Evolutionary conservation across 106 monocot genomes (phyloP).

Genomic region (Ottelia alismoides): DNA sequence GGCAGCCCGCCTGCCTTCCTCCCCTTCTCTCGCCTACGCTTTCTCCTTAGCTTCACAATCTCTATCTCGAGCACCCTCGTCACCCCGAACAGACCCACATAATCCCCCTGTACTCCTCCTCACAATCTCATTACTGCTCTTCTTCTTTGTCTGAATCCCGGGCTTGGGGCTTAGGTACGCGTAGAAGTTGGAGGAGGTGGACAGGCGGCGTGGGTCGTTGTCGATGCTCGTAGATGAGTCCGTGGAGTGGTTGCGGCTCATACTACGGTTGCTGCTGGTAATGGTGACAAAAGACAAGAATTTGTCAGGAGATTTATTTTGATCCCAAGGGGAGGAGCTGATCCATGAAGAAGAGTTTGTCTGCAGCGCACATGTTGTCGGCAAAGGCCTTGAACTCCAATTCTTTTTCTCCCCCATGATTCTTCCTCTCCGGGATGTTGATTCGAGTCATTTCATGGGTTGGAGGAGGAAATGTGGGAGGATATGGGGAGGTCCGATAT

Average conservation of each 20-base stretch:
- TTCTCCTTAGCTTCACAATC: too few species aligned
- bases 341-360: constrained; percentile 27
- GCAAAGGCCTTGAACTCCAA: constrained; percentile 16
- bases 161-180: constrained; percentile 24
- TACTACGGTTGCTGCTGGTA: constrained; percentile 12
- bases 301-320: constrained; percentile 2
- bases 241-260: constrained; percentile 9
- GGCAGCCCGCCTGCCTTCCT: too few species aligned
- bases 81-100: constrained; percentile 19
- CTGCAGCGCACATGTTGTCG: constrained; percentile 17
- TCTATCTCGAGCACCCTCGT: constrained; percentile 15
- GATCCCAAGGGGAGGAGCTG: constrained; percentile 18
- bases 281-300: background rate
- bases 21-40: too few species aligned
- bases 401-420: too few species aligned
- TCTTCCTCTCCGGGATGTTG: too few species aligned
- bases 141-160: background rate
- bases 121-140: too few species aligned
- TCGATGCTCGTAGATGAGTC: constrained; percentile 5
- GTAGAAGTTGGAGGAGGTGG: constrained; percentile 12
- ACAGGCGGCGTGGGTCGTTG: background rate
- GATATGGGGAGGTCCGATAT: too few species aligned
- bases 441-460: too few species aligned
- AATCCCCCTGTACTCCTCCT: constrained; percentile 1
- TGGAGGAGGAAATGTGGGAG: too few species aligned